These are phyloP conservation scores for Schoenoplectus tabernaemontani DNA, from an alignment of 202 grass and related monocot genomes.

Conservation along the genomic window DNA sequence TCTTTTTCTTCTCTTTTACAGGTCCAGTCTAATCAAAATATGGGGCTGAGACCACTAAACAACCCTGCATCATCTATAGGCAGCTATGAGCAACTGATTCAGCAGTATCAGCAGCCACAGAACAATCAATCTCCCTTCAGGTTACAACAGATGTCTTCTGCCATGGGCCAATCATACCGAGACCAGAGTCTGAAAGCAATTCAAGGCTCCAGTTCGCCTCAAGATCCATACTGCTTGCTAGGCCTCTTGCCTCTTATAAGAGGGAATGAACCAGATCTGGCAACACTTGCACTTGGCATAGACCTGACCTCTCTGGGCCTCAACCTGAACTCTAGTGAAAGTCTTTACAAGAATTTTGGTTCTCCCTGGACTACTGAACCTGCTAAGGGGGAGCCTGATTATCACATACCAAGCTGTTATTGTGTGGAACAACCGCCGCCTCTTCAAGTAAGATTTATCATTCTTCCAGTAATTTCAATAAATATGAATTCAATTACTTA, in stretches of 20 bases:
- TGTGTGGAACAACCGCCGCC: slow-evolving; percentile 42
- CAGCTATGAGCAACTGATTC: slow-evolving; percentile 81
- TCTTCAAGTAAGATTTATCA: slow-evolving; percentile 43
- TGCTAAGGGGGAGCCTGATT: slow-evolving; percentile 78
- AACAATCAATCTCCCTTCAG: slow-evolving; percentile 34
- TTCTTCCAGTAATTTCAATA: slow-evolving; percentile 6
- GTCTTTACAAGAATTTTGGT: slow-evolving; percentile 93
- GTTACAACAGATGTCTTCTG: slow-evolving; percentile 71
- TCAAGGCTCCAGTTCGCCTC: slow-evolving; percentile 36
- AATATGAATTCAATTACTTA: not conserved
- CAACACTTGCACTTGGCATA: slow-evolving; percentile 87
- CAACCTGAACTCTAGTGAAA: slow-evolving; percentile 85
- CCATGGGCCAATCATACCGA: slow-evolving; percentile 48
- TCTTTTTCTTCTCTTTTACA: slow-evolving; percentile 29
- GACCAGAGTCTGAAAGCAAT: slow-evolving; percentile 58
- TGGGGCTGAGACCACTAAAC: slow-evolving; percentile 61
- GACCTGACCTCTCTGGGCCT: slow-evolving; percentile 85
- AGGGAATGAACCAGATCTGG: slow-evolving; percentile 63
- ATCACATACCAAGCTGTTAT: slow-evolving; percentile 74
- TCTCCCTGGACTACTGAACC: slow-evolving; percentile 86
- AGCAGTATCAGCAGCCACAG: slow-evolving; percentile 77
- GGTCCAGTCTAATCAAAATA: slow-evolving; percentile 61
- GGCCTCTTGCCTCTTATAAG: slow-evolving; percentile 78
- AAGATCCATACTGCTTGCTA: slow-evolving; percentile 79
- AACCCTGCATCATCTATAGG: slow-evolving; percentile 60